Evolutionary conservation across 2,329 filamentous ascomycete genomes (phyloP).

Genomic region (Blastomyces emzantsi): DNA sequence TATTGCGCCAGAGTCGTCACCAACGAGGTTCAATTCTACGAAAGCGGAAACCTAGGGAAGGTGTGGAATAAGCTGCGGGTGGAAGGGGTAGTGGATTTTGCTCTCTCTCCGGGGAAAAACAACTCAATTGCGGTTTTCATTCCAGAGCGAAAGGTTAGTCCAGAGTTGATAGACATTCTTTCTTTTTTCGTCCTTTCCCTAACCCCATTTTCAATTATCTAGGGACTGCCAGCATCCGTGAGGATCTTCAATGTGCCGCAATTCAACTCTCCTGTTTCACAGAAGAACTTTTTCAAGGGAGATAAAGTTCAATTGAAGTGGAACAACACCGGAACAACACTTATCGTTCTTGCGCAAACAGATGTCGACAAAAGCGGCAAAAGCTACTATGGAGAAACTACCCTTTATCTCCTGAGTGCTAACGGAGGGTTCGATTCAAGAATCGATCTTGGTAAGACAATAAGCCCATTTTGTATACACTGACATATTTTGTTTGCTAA

Average conservation of each 20-base stretch:
- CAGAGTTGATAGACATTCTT: not conserved
- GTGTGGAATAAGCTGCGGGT: constrained; percentile 94
- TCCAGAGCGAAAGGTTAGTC: constrained; percentile 79
- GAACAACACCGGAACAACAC: constrained; percentile 83
- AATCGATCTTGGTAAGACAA: constrained; percentile 57
- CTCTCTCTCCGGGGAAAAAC: constrained; percentile 78
- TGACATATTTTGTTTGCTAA: constrained; percentile 12
- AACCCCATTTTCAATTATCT: constrained; percentile 9
- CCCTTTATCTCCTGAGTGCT: constrained; percentile 86
- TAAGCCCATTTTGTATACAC: not conserved
- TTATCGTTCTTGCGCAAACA: constrained; percentile 93
- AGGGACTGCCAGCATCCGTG: constrained; percentile 89
- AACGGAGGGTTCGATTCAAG: constrained; percentile 89
- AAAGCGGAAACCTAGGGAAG: constrained; percentile 72
- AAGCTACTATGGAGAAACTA: constrained; percentile 98
- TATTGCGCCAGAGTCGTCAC: constrained; percentile 89
- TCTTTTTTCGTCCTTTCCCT: constrained; percentile 16
- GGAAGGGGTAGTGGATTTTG: constrained; percentile 84
- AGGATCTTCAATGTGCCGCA: constrained; percentile 91
- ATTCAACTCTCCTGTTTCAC: constrained; percentile 73
- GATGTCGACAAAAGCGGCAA: constrained; percentile 98
- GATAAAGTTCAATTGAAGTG: constrained; percentile 99
- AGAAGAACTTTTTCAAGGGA: constrained; percentile 99
- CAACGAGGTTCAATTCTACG: constrained; percentile 96
- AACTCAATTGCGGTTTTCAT: constrained; percentile 92